Base-by-base conservation (phyloP, 179 eudicot genomes). In the Beta lomatogona region DNA sequence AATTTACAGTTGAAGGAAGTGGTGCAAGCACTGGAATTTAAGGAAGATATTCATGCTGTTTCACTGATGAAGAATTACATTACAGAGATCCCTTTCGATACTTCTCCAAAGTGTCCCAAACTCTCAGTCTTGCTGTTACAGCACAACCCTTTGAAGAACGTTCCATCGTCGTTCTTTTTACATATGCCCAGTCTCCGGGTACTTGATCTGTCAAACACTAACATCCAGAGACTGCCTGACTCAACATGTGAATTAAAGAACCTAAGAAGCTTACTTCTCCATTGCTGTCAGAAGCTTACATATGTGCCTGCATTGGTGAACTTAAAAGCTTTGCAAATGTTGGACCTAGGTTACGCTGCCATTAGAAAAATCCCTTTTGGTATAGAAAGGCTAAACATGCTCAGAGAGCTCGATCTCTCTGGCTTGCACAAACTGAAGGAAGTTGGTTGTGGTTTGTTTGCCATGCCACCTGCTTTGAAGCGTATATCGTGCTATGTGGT, bases 201-300 rank as follows among this genome's bases (percentile, higher is more conserved):
- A 18, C 50, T 68, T 14, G 11, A 68, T 41, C 50, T 68, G 50
- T 68, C 72, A 61, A 61, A 21, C 6, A 36, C 72, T 41, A 14
- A 10, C 72, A 41, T 68, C 44, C 72, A 68, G 28, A 61, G 65
- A 5, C 65, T 61, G 14, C 65, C 65, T 61, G 28, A 61, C 65
- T 61, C 65, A 61, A 61, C 21, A n/a, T n/a, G 28, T 61, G 65
- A 61, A 5, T 28, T 61, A 28, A 9, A 61, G 50, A 68, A 41
- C 44, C 48, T 68, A 36, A 68, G 44, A 36, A 68, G 72, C 50
- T 68, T 68, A 68, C 72, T 68, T 68, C 72, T 68, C 18, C 72
- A 28, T 16, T 41, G 72, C 44, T 68, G 48, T 68, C 72, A 68
- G 52, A 68, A 68, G 71, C 72, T 68, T 16, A 68, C 72, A 36